phyloP scores from a whole-genome alignment of 2,329 filamentous ascomycete genomes.

The Colletotrichum incanum region DNA sequence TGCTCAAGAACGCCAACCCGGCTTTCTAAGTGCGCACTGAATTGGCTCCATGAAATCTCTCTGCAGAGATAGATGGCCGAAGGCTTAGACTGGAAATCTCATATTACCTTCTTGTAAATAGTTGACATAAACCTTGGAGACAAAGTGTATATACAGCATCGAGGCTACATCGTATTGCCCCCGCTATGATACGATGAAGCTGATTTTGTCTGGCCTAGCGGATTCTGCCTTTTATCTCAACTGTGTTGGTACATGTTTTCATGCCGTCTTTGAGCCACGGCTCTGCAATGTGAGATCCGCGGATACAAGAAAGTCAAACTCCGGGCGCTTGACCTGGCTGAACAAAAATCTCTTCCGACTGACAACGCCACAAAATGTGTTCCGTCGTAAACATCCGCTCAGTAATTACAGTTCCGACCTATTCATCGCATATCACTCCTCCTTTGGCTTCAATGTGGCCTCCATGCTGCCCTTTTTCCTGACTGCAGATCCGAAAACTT shows the following conservation, averaged over 20 bases:
- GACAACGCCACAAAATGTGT: neutral
- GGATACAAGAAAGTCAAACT: neutral
- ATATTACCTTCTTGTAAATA: slow-evolving; percentile 17
- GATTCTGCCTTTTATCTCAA: neutral
- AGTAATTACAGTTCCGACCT: neutral
- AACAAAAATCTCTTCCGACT: neutral
- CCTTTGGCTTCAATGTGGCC: neutral
- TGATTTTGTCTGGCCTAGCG: neutral
- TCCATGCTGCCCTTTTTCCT: neutral
- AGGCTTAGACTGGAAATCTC: neutral
- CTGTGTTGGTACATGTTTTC: neutral
- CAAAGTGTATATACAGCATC: slow-evolving; percentile 1
- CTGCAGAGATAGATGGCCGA: neutral
- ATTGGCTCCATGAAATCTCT: neutral
- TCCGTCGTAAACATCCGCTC: neutral
- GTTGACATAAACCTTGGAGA: neutral
- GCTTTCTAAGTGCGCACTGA: slow-evolving; percentile 53
- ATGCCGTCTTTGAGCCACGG: neutral
- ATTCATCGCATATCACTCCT: neutral
- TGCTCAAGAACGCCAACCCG: slow-evolving; percentile 70
- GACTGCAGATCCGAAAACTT: neutral
- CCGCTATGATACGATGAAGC: neutral
- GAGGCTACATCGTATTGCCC: neutral
- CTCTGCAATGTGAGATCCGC: neutral
- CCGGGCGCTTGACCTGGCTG: neutral